Evolutionary conservation across 2,329 filamentous ascomycete species (phyloP), one percentile per base, ranked within the genome.

Genomic region (Simplicillium sp.): DNA sequence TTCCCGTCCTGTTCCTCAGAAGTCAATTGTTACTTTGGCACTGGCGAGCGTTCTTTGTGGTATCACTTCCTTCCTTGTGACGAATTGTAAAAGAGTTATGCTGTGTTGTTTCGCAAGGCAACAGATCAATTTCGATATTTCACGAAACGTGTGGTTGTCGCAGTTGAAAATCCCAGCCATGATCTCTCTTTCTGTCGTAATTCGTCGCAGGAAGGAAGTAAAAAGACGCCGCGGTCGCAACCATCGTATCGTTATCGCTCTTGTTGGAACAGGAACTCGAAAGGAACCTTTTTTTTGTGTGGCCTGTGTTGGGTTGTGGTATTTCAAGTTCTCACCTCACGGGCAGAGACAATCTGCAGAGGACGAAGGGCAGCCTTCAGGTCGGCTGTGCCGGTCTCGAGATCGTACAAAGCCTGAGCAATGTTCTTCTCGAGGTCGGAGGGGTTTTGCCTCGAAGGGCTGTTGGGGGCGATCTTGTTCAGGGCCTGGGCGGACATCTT

Each of bases 391-490:
- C 96, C 96, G 77, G 82, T 89, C 87, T 98, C 92, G 73, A 98
- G 87, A 66, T 98, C 92, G 78, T 84, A 94, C 55, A 98, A 87
- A 74, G 92, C 92, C 73, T 83, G 85, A 68, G 92, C 92, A 68
- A 98, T 94, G 79, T 75, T 87, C 71, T 79, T 82, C 87, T 98
- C 92, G 60, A 97, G 84, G 84, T 98, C 92, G 57, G 87, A 94
- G 58, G 92, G 92, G 74, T 83, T 94, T 70, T 85, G 80, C 78
- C 87, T 82, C 73, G 90, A 96, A 58, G 90, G 84, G 84, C 87
- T 94, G 83, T 92, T 96, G 68, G 82, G 70, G 67, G 89, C 88
- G 71, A 97, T 97, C 87, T 97, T 97, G 85, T 95, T 95, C 67
- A 92, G 73, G 66, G 86, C 77, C 70, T 85, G 68, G 62, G 64